Base-by-base conservation (phyloP, 192 early-diverging fungal genomes). In the Coemansia sp. region DNA sequence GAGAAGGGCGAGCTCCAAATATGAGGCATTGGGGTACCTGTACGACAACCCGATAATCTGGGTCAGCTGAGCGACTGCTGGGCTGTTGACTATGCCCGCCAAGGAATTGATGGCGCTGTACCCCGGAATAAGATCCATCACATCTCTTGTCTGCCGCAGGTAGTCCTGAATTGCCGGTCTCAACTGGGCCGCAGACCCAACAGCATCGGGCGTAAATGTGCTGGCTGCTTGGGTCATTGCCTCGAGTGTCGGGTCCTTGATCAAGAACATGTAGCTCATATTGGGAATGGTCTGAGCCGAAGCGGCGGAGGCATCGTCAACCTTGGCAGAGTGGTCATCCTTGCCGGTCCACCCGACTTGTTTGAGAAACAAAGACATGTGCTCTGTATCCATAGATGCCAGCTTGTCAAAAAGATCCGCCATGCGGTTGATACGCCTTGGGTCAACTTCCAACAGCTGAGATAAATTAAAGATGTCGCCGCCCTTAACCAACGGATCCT, bases 1-100 rank as follows among this genome's bases (percentile, higher is more conserved):
- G 34, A 64, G 45, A 16, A 70, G 16, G 0, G 25, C 61, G 13
- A 79, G 41, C 42, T 70, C 52, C 61, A 65, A 64, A 28, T 70
- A 70, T 10, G 77, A 65, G 33, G 68, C 68, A 33, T 57, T 61
- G 0, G 77, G 77, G 21, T 74, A 67, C 18, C 58, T 67, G 59
- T 73, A 70, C 7, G 65, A 59, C n/a, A 79, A 57, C 0, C 65
- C 18, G 1, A 78, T 64, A 9, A 79, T 18, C 34, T 70, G 45
- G 11, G 58, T 21, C 4, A 79, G n/a, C 0, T 56, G 58, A 12
- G 43, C 26, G 18, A 78, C 28, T 43, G 55, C 11, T 0, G 70
- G 76, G 37, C 35, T 63, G 36, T 36, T 69, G 9, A 33, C 11
- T 13, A 69, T n/a, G 25, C 26, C 7, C n/a, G 69, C 23, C 31